These are phyloP conservation scores for Tillandsia fasciculata DNA, from an alignment of 176 grass and related monocot genomes.

Conservation along the genomic window DNA sequence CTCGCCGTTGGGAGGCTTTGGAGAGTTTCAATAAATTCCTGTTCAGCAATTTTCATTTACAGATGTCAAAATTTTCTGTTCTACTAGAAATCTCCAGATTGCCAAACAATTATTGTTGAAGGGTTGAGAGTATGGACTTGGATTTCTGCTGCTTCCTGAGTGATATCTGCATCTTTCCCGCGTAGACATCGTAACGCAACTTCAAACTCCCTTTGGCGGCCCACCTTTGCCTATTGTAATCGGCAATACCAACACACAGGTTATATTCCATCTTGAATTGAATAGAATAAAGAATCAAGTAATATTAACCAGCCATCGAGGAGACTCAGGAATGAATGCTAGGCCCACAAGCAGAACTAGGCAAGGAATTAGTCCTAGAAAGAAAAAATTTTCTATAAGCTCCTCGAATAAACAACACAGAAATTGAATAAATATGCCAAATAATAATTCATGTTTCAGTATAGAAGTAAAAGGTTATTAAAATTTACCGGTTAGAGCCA, in stretches of 20 bases:
- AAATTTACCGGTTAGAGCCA: conserved; percentile 26
- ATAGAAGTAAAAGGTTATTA: conserved; percentile 7
- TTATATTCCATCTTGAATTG: background rate
- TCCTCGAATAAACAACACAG: background rate
- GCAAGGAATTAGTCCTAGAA: conserved; percentile 40
- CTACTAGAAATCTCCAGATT: background rate
- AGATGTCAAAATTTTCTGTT: background rate
- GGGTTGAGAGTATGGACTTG: conserved; percentile 9
- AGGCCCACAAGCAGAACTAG: conserved; percentile 36
- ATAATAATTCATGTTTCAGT: conserved; percentile 4
- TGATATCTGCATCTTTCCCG: conserved; percentile 32
- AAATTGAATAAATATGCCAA: conserved; percentile 1
- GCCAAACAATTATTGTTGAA: background rate
- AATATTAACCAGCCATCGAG: conserved; percentile 49
- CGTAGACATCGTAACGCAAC: conserved; percentile 32
- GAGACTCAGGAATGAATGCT: conserved; percentile 52
- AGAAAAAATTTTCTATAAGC: conserved; percentile 5
- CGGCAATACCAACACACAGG: background rate
- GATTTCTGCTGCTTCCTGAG: conserved; percentile 40
- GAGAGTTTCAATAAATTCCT: conserved; percentile 35
- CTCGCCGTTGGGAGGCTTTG: conserved; percentile 36
- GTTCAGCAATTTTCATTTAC: conserved; percentile 4
- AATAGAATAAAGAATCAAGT: background rate
- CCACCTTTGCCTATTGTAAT: conserved; percentile 39
- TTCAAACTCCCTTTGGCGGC: conserved; percentile 37